Evolutionary conservation across 352 stramenopile genomes (phyloP), one percentile per base, ranked within the genome.

Genomic region (Globisporangium emineosum): DNA sequence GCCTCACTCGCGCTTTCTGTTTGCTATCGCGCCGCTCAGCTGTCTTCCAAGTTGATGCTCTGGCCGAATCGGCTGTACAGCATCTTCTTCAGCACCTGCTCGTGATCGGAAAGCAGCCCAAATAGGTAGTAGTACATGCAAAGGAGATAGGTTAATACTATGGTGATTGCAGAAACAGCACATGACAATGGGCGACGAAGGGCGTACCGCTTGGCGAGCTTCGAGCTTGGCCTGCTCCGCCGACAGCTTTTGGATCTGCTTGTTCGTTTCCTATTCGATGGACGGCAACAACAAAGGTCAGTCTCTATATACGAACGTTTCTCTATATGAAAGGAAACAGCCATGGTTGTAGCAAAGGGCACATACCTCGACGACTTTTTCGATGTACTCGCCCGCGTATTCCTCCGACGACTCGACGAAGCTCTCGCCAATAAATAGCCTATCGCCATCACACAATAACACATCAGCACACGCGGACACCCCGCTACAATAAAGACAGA

Each of bases 1-100:
- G 12, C 9, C 33, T 13, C 33, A 4, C 8, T 12, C 33, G 12
- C 33, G 6, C 33, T 40, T 1, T 40, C 33, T 29, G 7, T 49
- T 49, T 49, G 13, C 45, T 62, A 47, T 35, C n/a, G 27, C 27
- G 9, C 1, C 12, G 30, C 65, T 62, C 88, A 96, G 72, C 88
- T 96, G 67, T 94, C 95, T 82, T 99, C 97, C 37, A 99, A 76
- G 77, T 99, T 98, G 65, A 99, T 99, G 64, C 84, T 97, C 63
- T 96, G 90, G 47, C 97, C 97, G 73, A 99, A 99, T 69, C 97
- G 83, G 40, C 80, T 82, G 82, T 99, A 99, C 51, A 99, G 79
- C 55, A 92, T 69, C 71, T 97, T 97, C 77, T 99, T 99, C 47
- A 99, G 25, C 30, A 54, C 51, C 51, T 57, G 49, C 23, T 9